A percentile compares a stretch with the other conserved stretches of the same genome.
phyloP scores from a whole-genome alignment of 352 stramenopile species.

The Stephanocyclus meneghinianus region DNA sequence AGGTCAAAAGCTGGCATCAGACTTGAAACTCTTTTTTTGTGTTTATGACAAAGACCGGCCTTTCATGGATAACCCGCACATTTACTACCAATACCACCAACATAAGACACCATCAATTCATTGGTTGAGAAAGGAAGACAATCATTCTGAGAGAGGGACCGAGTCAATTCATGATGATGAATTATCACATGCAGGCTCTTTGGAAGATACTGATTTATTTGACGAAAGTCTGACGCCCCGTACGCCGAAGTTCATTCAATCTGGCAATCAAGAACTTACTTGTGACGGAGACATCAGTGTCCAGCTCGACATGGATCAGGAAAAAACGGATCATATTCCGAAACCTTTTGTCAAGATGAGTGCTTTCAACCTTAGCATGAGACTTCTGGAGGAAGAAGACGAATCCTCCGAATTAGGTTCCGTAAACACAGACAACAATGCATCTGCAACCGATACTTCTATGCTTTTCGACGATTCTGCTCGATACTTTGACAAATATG shows the following conservation, averaged over 20 bases:
- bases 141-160: neutral
- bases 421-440: constrained; percentile 4
- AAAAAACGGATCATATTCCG: neutral
- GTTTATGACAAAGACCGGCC: constrained; percentile 8
- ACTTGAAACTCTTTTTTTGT: constrained; percentile 49
- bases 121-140: constrained; percentile 3
- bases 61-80: constrained; percentile 22
- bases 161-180: constrained; percentile 15
- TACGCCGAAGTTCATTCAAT: too few relatives aligned
- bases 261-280: neutral
- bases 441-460: neutral
- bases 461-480: constrained; percentile 9
- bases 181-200: constrained; percentile 1
- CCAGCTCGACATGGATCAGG: neutral
- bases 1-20: constrained; percentile 39
- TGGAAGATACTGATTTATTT: constrained; percentile 11
- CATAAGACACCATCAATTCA: constrained; percentile 9
- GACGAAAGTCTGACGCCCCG: neutral
- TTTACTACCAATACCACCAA: constrained; percentile 20
- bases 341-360: constrained; percentile 1
- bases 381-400: constrained; percentile 1
- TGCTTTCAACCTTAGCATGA: constrained; percentile 16
- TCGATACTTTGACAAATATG: constrained; percentile 27
- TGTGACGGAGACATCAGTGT: neutral
- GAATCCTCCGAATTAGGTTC: constrained; percentile 1